Evolutionary conservation across 148 eudicot species (phyloP).

Genomic region (Camellia sinensis): DNA sequence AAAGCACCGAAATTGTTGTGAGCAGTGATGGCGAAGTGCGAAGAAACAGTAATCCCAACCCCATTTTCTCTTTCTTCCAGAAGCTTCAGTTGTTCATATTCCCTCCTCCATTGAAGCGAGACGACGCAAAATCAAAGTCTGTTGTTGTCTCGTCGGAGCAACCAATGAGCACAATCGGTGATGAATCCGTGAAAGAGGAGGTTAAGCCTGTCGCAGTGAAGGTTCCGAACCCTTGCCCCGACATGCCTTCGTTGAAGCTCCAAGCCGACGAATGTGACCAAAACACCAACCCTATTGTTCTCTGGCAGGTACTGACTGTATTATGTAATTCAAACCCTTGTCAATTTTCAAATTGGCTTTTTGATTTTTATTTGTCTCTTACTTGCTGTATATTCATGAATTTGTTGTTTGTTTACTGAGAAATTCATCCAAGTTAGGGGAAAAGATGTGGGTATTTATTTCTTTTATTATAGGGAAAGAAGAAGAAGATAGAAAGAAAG

Average conservation of each 20-base stretch:
- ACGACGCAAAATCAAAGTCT: neutral
- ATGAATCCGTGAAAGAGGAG: neutral
- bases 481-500: too few relatives aligned
- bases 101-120: constrained; percentile 6
- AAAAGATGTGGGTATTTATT: neutral
- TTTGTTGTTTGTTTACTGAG: neutral
- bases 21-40: neutral
- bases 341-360: neutral
- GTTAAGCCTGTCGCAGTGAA: constrained; percentile 16
- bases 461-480: too few relatives aligned
- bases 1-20: neutral
- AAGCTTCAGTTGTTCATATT: constrained; percentile 21
- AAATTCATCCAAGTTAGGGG: neutral
- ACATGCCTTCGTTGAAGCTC: constrained; percentile 31
- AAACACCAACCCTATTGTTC: constrained; percentile 35
- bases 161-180: neutral
- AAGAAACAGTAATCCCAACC: neutral
- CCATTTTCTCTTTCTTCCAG: constrained; percentile 9
- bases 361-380: neutral
- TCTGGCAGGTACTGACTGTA: constrained; percentile 40
- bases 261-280: constrained; percentile 31
- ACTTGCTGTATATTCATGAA: neutral
- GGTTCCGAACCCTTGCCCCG: constrained; percentile 15
- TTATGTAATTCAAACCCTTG: neutral
- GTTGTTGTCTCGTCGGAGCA: neutral